Conservation (phyloP, 1,139 yeast genomes). For the Hyphopichia wangnamkhiaoensis region DNA sequence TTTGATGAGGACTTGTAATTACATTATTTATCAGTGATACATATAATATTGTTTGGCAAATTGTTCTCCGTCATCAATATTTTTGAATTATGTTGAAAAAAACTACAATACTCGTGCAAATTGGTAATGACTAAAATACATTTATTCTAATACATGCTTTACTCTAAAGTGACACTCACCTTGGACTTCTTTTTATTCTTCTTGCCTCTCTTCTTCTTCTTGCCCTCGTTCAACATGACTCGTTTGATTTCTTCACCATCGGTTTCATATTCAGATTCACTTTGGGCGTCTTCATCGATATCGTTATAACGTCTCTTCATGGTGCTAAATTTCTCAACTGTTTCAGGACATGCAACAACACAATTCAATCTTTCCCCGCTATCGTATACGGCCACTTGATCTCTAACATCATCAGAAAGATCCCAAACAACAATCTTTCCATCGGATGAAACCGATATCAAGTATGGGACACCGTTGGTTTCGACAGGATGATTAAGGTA, state of each 20-base stretch:
- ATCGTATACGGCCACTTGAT: conserved; percentile 87
- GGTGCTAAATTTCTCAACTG: conserved; percentile 69
- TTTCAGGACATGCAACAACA: conserved; percentile 74
- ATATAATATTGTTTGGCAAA: no score
- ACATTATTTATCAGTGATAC: neutral
- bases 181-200: conserved; percentile 36
- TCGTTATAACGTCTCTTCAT: conserved; percentile 66
- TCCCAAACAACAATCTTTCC: conserved; percentile 94
- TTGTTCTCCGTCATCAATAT: no score
- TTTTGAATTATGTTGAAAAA: no score
- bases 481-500: conserved; percentile 47
- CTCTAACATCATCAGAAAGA: conserved; percentile 47
- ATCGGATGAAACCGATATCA: conserved; percentile 87
- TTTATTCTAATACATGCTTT: no score
- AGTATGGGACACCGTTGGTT: conserved; percentile 40
- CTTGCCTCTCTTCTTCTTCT: conserved; percentile 41
- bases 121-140: no score
- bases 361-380: conserved; percentile 94
- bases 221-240: conserved; percentile 43
- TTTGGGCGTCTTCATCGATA: conserved; percentile 30
- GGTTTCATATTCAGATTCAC: conserved; percentile 68
- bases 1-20: no score
- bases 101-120: no score
- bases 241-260: conserved; percentile 57
- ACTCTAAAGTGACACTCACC: conserved; percentile 60